Base-by-base conservation (phyloP, 495 filamentous ascomycete genomes). In the Penicillium canescens region DNA sequence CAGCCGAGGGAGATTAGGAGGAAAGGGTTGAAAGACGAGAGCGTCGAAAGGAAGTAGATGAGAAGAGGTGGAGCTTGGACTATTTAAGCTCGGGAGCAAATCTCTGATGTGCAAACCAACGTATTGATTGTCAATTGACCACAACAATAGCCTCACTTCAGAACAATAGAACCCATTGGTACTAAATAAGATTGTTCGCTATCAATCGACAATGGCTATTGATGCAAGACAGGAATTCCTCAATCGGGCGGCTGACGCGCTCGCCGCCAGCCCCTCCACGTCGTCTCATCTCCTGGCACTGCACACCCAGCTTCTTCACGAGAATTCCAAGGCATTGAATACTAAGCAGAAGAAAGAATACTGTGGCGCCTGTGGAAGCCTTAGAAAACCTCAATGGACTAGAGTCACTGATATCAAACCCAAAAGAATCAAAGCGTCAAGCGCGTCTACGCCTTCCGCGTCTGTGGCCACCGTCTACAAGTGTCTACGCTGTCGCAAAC, bases 311-410 rank as follows among this genome's bases (percentile, higher is more conserved):
- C 63, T 78, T 24, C 60, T 71, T n/a, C 65, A 69, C 42, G 61
- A 79, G 21, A 66, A 78, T 11, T 59, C 56, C 2, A 76, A 67
- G 39, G 50, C 69, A 6, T 61, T 77, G 37, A 75, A 74, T 36
- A 56, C 60, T 26, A 71, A 61, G 9, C 68, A 73, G 28, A 69
- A 73, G 21, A 72, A 73, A 44, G 45, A 65, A 23, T 63, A 71
- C 39, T 85, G 82, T 57, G 72, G 70, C 20, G 74, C 77, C 14
- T 85, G 82, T 66, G 82, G 82, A 45, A 76, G 65, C 57, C 53
- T 72, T 44, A 66, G 81, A 61, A 55, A 75, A 18, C 60, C 68
- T 13, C 74, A 77, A 56, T 71, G 55, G 53, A 78, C 74, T 21
- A 74, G 74, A 57, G 51, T 60, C 13, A 59, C 62, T 26, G 52